A percentile compares a stretch with the other conserved stretches of the same genome.
Conservation (phyloP, 2,329 filamentous ascomycete species). For the Sarocladium strictum region DNA sequence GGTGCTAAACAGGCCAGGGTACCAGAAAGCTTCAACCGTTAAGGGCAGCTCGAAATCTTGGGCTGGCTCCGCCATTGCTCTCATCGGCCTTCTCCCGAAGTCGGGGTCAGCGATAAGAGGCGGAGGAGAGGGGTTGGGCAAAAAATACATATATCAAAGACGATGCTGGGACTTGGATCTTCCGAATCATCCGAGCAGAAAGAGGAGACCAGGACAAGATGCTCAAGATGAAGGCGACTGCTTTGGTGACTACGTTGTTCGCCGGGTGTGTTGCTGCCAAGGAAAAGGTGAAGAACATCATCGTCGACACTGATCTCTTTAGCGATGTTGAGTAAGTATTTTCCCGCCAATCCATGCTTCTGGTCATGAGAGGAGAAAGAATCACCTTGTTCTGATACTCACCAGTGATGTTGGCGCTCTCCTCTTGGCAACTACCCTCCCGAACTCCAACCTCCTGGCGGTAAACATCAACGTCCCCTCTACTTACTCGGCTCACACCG, state of each 20-base stretch:
- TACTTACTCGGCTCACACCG: slow-evolving; percentile 33
- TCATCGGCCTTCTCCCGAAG: not conserved
- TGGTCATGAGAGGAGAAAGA: not conserved
- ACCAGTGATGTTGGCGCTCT: slow-evolving; percentile 34
- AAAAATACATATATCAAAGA: too few species aligned
- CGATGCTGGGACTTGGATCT: not conserved
- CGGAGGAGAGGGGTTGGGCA: too few species aligned
- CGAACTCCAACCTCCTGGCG: slow-evolving; percentile 29
- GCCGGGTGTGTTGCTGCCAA: not conserved
- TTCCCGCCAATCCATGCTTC: not conserved
- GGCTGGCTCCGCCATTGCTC: not conserved
- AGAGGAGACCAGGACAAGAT: not conserved
- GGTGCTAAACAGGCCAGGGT: not conserved
- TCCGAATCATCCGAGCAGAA: not conserved
- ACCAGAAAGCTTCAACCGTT: not conserved
- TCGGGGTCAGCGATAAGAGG: not conserved
- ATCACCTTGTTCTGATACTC: not conserved
- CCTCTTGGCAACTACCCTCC: slow-evolving; percentile 33
- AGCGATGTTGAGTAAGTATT: slow-evolving; percentile 37
- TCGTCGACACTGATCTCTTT: slow-evolving; percentile 42
- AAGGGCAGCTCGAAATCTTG: not conserved
- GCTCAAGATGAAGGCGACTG: not conserved
- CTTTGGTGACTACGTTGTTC: not conserved
- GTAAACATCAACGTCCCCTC: slow-evolving; percentile 37
- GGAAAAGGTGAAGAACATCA: slow-evolving; percentile 18